A percentile compares a stretch with the other conserved stretches of the same genome.
phyloP scores from a whole-genome alignment of 2,329 filamentous ascomycete genomes.

The Didymellaceae sp. region DNA sequence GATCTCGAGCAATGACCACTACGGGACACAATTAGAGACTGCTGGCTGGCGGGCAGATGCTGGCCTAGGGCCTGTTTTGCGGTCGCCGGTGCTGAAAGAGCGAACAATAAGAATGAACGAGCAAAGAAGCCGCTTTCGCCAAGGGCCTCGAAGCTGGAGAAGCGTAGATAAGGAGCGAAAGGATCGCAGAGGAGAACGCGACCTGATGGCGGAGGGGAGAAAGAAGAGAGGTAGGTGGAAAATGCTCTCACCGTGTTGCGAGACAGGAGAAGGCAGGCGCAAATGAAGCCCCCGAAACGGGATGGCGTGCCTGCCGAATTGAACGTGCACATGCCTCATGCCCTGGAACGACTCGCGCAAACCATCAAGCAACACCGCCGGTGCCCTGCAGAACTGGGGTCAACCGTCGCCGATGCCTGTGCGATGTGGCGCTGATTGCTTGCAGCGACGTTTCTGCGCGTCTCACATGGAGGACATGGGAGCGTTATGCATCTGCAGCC shows the following conservation, averaged over 20 bases:
- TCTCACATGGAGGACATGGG: slow-evolving; percentile 8
- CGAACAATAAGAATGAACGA: slow-evolving; percentile 50
- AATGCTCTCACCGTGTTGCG: slow-evolving; percentile 28
- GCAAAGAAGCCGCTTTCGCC: slow-evolving; percentile 43
- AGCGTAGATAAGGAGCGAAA: slow-evolving; percentile 47
- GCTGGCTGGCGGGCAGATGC: slow-evolving; percentile 28
- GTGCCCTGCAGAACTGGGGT: slow-evolving; percentile 21
- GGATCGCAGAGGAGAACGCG: slow-evolving; percentile 42
- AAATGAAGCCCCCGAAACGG: slow-evolving; percentile 42
- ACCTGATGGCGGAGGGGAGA: slow-evolving; percentile 35
- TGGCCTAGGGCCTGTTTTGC: slow-evolving; percentile 40
- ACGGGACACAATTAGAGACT: slow-evolving; percentile 33
- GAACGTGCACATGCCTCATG: slow-evolving; percentile 33
- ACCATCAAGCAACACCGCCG: slow-evolving; percentile 21
- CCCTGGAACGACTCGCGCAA: slow-evolving; percentile 22
- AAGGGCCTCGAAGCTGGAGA: slow-evolving; percentile 41
- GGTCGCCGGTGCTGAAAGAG: slow-evolving; percentile 46
- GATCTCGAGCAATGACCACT: slow-evolving; percentile 29
- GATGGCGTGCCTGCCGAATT: slow-evolving; percentile 35
- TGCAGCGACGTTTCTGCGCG: slow-evolving; percentile 23
- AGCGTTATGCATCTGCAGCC: slow-evolving; percentile 6
- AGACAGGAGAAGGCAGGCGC: slow-evolving; percentile 44
- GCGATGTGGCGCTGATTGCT: slow-evolving; percentile 31
- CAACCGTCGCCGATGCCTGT: slow-evolving; percentile 25
- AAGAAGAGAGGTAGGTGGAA: slow-evolving; percentile 41